phyloP scores from a whole-genome alignment of 495 filamentous ascomycete genomes.

The Baudoinia panamericana region DNA sequence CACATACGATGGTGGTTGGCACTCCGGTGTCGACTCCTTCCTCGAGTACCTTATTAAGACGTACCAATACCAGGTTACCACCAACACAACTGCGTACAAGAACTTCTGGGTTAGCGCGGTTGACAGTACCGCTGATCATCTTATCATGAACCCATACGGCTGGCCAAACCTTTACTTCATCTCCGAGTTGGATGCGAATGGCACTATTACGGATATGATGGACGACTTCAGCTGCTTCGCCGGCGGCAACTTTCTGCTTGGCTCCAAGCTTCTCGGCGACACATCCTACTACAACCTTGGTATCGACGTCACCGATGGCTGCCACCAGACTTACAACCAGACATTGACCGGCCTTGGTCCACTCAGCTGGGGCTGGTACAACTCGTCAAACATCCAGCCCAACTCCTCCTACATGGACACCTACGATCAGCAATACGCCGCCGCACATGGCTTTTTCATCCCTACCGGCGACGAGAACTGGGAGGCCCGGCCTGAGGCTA shows the following conservation, averaged over 20 bases:
- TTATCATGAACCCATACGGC: constrained; percentile 18
- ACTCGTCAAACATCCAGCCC: constrained; percentile 9
- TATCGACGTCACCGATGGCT: constrained; percentile 41
- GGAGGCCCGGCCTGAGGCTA: constrained; percentile 11
- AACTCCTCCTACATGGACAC: constrained; percentile 12
- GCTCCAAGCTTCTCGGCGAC: constrained; percentile 65
- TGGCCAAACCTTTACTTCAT: constrained; percentile 19
- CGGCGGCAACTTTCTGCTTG: constrained; percentile 86
- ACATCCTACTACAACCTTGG: constrained; percentile 55
- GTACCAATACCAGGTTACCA: constrained; percentile 23
- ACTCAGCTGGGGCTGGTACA: constrained; percentile 16
- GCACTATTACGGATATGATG: constrained; percentile 15
- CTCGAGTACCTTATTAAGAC: constrained; percentile 33
- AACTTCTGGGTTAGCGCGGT: constrained; percentile 30
- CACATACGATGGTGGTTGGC: constrained; percentile 15
- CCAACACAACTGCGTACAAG: constrained; percentile 23
- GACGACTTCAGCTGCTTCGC: constrained; percentile 61
- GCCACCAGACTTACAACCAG: constrained; percentile 19
- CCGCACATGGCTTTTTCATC: constrained; percentile 15
- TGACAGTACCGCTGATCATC: constrained; percentile 25
- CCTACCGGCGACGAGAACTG: constrained; percentile 11
- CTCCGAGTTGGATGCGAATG: constrained; percentile 19
- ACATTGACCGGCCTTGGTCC: constrained; percentile 26
- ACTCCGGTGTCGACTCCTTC: constrained; percentile 19
- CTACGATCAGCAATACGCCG: constrained; percentile 5